Base-by-base conservation (phyloP, 306 rosid genomes). In the Lathyrus tuberosus region DNA sequence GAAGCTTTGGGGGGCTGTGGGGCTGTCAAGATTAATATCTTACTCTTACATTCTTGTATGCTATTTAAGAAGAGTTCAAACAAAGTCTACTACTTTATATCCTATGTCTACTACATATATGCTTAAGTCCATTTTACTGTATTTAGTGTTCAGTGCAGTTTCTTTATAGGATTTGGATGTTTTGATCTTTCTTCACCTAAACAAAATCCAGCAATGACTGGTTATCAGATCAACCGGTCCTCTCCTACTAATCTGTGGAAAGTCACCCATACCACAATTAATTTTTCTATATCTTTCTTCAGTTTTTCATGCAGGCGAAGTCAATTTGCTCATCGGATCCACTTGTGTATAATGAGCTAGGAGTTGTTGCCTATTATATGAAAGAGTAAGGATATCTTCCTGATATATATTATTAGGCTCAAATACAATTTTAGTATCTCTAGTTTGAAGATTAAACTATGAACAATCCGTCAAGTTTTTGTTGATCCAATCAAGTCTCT, bases 361-460 rank as follows among this genome's bases (percentile, higher is more conserved):
- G 99, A 83, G 97, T 89, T 69, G 99, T 94, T 77, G 97, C 97
- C 66, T 94, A 91, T 79, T 79, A 94, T 70, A 88, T 86, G 97
- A 86, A 91, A 80, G 99, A 94, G 99, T 94, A 84, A 84, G 86
- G 57, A 67, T 46, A 57, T 47, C 72, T 70, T 53, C 26, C 51
- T 70, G 44, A 49, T 59, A 54, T 72, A 22, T 20, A 59, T 67
- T 52, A 52, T 20, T 10, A 52, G 37, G 62, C 62, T 28, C 30
- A 13, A 28, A 13, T 26, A 26, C 4, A 26, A 26, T 56, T 56
- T 56, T 26, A 6, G 18, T 22, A 13, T 57, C 20, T 57, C 10
- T 28, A 3, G 20, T 28, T 57, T 57, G 63, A 57, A 57, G 6
- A 13, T 57, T 28, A 17, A 57, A 57, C 63, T 57, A 28, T 57